A percentile compares a stretch with the other conserved stretches of the same genome.
Conservation (phyloP, 169 alveolate genomes). For the Plasmodium yoelii region DNA sequence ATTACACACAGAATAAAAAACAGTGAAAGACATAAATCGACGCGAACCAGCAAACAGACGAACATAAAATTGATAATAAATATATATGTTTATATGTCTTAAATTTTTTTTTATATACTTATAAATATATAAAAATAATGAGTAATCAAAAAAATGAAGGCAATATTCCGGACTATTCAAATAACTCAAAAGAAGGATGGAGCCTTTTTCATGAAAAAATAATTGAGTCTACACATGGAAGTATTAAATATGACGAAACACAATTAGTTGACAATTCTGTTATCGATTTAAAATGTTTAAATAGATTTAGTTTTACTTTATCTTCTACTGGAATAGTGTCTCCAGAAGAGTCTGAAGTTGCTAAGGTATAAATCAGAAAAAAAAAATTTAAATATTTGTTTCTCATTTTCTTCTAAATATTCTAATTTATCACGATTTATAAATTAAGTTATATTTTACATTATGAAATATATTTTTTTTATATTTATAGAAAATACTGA, state of each 20-base stretch:
- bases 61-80: no score
- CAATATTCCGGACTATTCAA: no score
- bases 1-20: no score
- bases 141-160: no score
- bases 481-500: constrained; percentile 11
- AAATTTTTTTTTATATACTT: no score
- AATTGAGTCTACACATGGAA: constrained; percentile 15
- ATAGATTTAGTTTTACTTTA: constrained; percentile 52
- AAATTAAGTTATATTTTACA: not conserved
- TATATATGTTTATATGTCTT: no score
- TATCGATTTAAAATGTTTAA: constrained; percentile 14
- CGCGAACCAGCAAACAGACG: no score
- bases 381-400: not conserved
- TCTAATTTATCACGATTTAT: not conserved
- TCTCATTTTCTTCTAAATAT: not conserved
- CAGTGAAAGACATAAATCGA: no score
- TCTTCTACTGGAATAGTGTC: constrained; percentile 39
- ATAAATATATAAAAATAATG: no score
- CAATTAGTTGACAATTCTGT: constrained; percentile 5
- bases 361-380: constrained; percentile 15
- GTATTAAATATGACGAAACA: constrained; percentile 39
- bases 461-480: not conserved
- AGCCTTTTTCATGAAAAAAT: constrained; percentile 23
- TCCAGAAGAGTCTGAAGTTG: constrained; percentile 40
- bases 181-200: constrained; percentile 26